These are phyloP conservation scores for Lodderomyces margitis DNA, from an alignment of 1,139 yeast genomes.

Conservation along the genomic window DNA sequence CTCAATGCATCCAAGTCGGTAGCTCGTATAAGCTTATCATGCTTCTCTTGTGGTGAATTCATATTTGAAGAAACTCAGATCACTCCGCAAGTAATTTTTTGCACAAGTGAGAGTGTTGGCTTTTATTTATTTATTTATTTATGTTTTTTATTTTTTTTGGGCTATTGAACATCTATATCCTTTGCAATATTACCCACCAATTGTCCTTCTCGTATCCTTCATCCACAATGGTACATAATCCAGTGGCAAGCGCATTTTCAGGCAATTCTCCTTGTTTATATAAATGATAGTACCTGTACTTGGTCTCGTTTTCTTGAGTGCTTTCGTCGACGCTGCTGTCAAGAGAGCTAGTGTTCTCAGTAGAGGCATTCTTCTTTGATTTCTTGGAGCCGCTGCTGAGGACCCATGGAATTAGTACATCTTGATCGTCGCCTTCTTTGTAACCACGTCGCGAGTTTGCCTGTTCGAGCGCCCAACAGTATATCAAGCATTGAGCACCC, in stretches of 20 bases:
- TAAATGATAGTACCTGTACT: slow-evolving; percentile 84
- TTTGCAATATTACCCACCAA: slow-evolving; percentile 68
- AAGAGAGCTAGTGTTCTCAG: slow-evolving; percentile 10
- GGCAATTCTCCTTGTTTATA: slow-evolving; percentile 81
- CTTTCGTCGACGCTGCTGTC: slow-evolving; percentile 5
- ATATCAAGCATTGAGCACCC: slow-evolving; percentile 73
- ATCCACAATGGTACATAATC: slow-evolving; percentile 57
- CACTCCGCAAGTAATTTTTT: background rate
- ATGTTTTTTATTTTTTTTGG: slow-evolving; percentile 2
- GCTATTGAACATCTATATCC: slow-evolving; percentile 5
- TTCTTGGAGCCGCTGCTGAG: slow-evolving; percentile 33
- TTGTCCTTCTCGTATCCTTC: slow-evolving; percentile 91
- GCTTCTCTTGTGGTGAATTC: slow-evolving; percentile 36
- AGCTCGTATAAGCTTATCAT: slow-evolving; percentile 55
- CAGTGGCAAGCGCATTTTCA: slow-evolving; percentile 65
- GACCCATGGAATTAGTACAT: slow-evolving; percentile 95
- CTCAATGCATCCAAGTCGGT: slow-evolving; percentile 88
- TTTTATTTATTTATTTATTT: background rate
- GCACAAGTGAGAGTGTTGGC: background rate
- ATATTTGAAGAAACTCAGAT: too few relatives aligned
- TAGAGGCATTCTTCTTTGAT: slow-evolving; percentile 29
- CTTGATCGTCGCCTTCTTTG: slow-evolving; percentile 88
- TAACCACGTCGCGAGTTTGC: slow-evolving; percentile 83
- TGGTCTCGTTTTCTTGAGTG: slow-evolving; percentile 24
- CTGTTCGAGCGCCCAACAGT: slow-evolving; percentile 97